Evolutionary conservation across 2,329 filamentous ascomycete species (phyloP).

Genomic region (Fusarium sp.): DNA sequence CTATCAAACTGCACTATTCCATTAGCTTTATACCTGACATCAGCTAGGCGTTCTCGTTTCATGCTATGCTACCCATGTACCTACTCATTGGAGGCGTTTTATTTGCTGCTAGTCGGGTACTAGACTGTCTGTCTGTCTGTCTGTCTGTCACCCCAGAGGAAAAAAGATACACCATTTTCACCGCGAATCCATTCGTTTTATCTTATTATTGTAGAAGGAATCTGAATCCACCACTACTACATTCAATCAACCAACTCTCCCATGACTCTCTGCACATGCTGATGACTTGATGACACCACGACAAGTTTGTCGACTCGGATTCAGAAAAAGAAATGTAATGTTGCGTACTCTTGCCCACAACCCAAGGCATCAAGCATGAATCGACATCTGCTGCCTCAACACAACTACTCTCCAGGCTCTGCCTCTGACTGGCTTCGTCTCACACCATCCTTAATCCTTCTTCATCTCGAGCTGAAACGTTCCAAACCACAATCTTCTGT

Average conservation of each 20-base stretch:
- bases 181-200: not conserved
- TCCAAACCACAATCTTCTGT: too few species aligned
- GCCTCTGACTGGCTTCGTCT: constrained; percentile 54
- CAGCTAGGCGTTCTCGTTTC: constrained; percentile 25
- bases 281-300: not conserved
- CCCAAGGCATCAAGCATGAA: constrained; percentile 3
- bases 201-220: constrained; percentile 13
- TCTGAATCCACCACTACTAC: constrained; percentile 6
- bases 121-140: constrained; percentile 20
- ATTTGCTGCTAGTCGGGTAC: constrained; percentile 28
- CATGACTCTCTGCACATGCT: not conserved
- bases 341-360: not conserved
- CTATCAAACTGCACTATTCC: constrained; percentile 11
- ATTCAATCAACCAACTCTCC: not conserved
- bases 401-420: constrained; percentile 39
- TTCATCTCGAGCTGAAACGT: too few species aligned
- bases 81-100: constrained; percentile 27
- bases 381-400: constrained; percentile 19
- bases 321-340: too few species aligned
- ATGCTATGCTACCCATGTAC: too few species aligned
- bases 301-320: too few species aligned
- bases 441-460: too few species aligned
- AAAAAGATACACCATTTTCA: not conserved
- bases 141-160: constrained; percentile 8
- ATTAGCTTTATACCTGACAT: constrained; percentile 25